phyloP scores from a whole-genome alignment of 1,284 basidiomycete species.

The Exobasidium rhododendri region DNA sequence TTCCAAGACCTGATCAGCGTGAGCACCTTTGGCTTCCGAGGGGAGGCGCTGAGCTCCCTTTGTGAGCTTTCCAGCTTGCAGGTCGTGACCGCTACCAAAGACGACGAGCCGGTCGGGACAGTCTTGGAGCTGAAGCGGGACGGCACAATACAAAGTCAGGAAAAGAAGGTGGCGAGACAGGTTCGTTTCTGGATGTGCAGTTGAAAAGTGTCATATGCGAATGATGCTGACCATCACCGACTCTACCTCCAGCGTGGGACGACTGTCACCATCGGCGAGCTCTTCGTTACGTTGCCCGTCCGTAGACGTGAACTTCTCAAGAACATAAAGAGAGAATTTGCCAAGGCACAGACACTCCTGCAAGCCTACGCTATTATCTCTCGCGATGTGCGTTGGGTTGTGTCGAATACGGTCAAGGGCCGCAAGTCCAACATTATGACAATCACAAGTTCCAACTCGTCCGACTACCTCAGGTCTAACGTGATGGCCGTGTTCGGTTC shows the following conservation, averaged over 20 bases:
- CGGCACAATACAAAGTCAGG: conserved; percentile 36
- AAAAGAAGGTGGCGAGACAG: conserved; percentile 65
- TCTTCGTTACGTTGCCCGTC: conserved; percentile 83
- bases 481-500: conserved; percentile 80
- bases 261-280: conserved; percentile 69
- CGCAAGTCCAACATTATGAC: conserved; percentile 15
- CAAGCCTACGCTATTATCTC: conserved; percentile 83
- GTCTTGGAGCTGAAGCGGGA: conserved; percentile 35
- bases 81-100: conserved; percentile 44
- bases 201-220: background rate
- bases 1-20: conserved; percentile 74
- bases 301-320: conserved; percentile 86
- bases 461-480: conserved; percentile 61
- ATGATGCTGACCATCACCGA: background rate
- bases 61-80: conserved; percentile 72
- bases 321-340: conserved; percentile 84
- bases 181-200: conserved; percentile 58
- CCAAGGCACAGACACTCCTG: conserved; percentile 75
- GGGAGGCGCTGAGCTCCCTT: conserved; percentile 88
- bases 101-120: conserved; percentile 47
- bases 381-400: conserved; percentile 68
- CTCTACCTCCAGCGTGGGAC: conserved; percentile 70
- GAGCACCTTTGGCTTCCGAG: conserved; percentile 88
- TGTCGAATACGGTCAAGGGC: conserved; percentile 69
- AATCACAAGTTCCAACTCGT: conserved; percentile 61